Conservation (phyloP, 805 yeast species). For the Priceomyces medius region DNA sequence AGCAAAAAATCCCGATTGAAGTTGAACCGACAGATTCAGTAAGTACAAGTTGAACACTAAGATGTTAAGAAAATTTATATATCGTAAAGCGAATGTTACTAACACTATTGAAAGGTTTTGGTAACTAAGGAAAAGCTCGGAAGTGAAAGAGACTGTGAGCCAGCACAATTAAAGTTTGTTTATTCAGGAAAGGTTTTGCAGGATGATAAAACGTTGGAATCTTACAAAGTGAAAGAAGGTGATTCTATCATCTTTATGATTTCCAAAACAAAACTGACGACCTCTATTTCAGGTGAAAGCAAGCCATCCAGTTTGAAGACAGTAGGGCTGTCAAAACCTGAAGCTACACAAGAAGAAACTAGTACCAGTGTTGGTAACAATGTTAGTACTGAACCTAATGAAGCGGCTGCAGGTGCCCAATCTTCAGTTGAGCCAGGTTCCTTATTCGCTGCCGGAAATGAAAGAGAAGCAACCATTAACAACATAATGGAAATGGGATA, state of each 20-base stretch:
- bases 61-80: no score
- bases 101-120: slow-evolving; percentile 40
- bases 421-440: slow-evolving; percentile 37
- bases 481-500: slow-evolving; percentile 97
- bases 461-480: slow-evolving; percentile 73
- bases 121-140: slow-evolving; percentile 77
- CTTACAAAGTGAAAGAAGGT: slow-evolving; percentile 74
- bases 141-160: slow-evolving; percentile 62
- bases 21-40: slow-evolving; percentile 70
- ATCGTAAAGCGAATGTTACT: slow-evolving; percentile 2
- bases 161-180: slow-evolving; percentile 79
- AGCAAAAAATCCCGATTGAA: slow-evolving; percentile 79
- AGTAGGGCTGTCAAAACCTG: slow-evolving; percentile 17
- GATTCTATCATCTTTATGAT: slow-evolving; percentile 94
- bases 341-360: slow-evolving; percentile 25
- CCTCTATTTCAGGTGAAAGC: slow-evolving; percentile 22
- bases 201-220: slow-evolving; percentile 73
- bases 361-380: slow-evolving; percentile 18
- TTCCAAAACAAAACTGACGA: slow-evolving; percentile 41
- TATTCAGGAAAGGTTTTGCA: slow-evolving; percentile 88
- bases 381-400: slow-evolving; percentile 15
- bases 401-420: slow-evolving; percentile 11
- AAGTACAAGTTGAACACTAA: slow-evolving; percentile 20
- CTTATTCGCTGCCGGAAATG: slow-evolving; percentile 73
- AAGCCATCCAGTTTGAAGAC: slow-evolving; percentile 5